Conservation (phyloP, 2,329 filamentous ascomycete genomes). For the Aspergillus eucalypticola region DNA sequence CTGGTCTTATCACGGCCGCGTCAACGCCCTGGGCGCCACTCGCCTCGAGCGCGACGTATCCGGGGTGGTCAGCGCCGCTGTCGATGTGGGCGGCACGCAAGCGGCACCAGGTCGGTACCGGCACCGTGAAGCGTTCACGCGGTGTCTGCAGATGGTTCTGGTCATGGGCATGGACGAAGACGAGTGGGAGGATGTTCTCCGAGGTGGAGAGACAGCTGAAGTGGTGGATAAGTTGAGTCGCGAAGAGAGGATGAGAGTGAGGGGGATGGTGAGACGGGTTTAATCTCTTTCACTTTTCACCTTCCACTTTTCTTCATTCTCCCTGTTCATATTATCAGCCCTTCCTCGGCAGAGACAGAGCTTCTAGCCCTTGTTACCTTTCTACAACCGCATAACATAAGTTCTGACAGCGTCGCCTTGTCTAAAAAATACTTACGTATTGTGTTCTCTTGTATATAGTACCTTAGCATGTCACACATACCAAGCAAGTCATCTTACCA, state of each 20-base stretch:
- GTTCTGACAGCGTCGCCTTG: no score
- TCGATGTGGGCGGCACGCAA: constrained; percentile 40
- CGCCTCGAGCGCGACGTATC: constrained; percentile 81
- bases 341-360: no score
- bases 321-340: no score
- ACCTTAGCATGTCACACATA: no score
- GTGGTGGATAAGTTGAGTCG: constrained; percentile 65
- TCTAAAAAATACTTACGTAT: no score
- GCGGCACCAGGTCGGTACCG: constrained; percentile 61
- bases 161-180: constrained; percentile 94
- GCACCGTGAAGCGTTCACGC: constrained; percentile 73
- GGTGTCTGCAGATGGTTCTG: constrained; percentile 77
- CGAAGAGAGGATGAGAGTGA: constrained; percentile 72
- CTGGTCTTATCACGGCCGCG: constrained; percentile 74
- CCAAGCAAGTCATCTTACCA: no score
- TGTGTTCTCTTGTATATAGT: no score
- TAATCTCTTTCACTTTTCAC: neutral
- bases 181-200: constrained; percentile 79
- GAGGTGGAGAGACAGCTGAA: constrained; percentile 49
- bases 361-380: no score
- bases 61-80: constrained; percentile 62
- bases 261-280: constrained; percentile 60
- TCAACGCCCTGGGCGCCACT: constrained; percentile 79
- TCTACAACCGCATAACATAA: no score
- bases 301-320: neutral